Percentiles rank a stretch among this genome's conserved stretches.
Conservation (phyloP, 2,329 filamentous ascomycete species). For the Aspergillus uvarum region DNA sequence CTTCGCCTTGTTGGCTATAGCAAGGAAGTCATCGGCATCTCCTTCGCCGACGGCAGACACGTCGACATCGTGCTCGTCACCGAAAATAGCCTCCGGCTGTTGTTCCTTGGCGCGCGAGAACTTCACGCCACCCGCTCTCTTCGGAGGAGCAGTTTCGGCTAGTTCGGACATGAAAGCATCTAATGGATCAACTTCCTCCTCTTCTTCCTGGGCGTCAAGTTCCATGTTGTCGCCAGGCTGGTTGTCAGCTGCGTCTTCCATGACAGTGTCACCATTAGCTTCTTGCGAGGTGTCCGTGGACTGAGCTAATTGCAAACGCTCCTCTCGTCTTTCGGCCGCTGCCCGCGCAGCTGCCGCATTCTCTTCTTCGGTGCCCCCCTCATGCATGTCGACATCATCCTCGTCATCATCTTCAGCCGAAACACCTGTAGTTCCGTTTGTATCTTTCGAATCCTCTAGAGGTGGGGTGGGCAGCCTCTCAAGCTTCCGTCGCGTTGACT, state of each 20-base stretch:
- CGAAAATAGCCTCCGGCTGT: constrained; percentile 82
- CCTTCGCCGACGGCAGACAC: constrained; percentile 61
- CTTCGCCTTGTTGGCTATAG: constrained; percentile 63
- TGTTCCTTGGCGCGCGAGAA: constrained; percentile 54
- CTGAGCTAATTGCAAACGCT: constrained; percentile 54
- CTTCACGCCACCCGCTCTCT: constrained; percentile 37
- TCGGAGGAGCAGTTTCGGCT: constrained; percentile 50
- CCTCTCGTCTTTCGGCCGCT: constrained; percentile 80
- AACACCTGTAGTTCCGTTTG: constrained; percentile 54
- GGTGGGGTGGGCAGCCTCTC: constrained; percentile 82
- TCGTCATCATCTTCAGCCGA: constrained; percentile 68
- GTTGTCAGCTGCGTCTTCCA: constrained; percentile 43
- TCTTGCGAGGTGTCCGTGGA: constrained; percentile 40
- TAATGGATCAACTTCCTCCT: constrained; percentile 77
- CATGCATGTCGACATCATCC: constrained; percentile 71
- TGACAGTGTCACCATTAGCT: constrained; percentile 48
- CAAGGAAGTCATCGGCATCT: constrained; percentile 63
- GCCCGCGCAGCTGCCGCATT: constrained; percentile 80
- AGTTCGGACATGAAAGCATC: constrained; percentile 94
- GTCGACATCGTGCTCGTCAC: constrained; percentile 73
- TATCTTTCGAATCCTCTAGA: constrained; percentile 60
- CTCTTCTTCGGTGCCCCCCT: constrained; percentile 82
- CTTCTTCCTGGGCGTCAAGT: constrained; percentile 27
- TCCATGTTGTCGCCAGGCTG: constrained; percentile 43
- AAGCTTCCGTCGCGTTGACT: constrained; percentile 81